Conservation (phyloP, 2,329 filamentous ascomycete genomes). For the Penicillium olsonii region DNA sequence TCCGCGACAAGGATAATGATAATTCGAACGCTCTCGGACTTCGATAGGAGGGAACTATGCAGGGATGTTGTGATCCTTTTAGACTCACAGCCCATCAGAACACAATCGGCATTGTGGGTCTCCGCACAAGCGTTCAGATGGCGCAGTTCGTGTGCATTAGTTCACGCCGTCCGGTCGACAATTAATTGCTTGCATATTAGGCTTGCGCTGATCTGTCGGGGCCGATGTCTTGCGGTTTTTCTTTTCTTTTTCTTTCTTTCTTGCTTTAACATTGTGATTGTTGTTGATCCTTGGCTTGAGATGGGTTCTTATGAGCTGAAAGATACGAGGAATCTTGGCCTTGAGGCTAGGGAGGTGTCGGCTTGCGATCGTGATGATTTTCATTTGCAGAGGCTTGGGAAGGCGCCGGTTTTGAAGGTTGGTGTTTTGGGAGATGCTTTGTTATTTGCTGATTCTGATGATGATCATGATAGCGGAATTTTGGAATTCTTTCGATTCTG, state of each 20-base stretch:
- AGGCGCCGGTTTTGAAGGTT: slow-evolving; percentile 8
- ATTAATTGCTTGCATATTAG: neutral
- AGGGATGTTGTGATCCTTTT: neutral
- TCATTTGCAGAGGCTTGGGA: slow-evolving; percentile 8
- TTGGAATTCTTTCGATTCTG: slow-evolving; percentile 41
- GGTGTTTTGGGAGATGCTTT: no score
- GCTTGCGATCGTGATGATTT: slow-evolving; percentile 1
- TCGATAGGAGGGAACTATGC: neutral
- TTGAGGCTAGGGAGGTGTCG: neutral
- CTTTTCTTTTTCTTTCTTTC: neutral
- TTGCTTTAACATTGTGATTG: neutral
- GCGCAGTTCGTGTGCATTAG: neutral
- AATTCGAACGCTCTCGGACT: neutral
- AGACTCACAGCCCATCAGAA: neutral
- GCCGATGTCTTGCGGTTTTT: neutral
- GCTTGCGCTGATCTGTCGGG: no score
- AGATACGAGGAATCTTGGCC: neutral
- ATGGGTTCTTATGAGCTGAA: slow-evolving; percentile 3
- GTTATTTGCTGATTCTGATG: neutral
- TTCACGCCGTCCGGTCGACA: neutral
- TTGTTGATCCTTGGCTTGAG: neutral
- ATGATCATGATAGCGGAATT: slow-evolving; percentile 34
- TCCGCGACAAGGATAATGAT: neutral
- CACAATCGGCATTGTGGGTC: neutral
- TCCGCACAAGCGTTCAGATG: neutral